Conservation (phyloP, 2,329 filamentous ascomycete species). For the Triangularia verruculosa region DNA sequence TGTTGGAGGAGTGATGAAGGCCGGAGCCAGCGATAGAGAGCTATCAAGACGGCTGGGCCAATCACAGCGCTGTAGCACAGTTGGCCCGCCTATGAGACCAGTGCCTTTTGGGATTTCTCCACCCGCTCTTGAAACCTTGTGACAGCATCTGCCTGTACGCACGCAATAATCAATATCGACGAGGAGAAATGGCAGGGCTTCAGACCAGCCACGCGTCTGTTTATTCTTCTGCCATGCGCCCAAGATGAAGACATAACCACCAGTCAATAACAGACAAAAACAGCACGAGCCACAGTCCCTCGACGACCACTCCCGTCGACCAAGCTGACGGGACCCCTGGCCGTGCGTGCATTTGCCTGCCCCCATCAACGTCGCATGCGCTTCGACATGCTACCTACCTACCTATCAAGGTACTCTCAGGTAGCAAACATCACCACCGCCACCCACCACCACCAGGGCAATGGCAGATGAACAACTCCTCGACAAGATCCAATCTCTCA, state of each 20-base stretch:
- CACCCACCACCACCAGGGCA: conserved; percentile 21
- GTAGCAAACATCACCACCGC: not conserved
- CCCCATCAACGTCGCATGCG: not conserved
- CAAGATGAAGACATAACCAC: not conserved
- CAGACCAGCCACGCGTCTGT: not conserved
- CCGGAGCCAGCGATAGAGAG: conserved; percentile 1
- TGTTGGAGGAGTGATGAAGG: conserved; percentile 23
- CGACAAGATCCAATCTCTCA: conserved; percentile 71
- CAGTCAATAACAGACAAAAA: not conserved
- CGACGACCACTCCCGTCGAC: not conserved
- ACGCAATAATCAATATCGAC: not conserved
- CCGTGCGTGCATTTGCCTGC: not conserved
- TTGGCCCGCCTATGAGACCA: conserved; percentile 18
- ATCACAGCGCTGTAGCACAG: conserved; percentile 12
- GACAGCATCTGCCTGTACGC: not conserved
- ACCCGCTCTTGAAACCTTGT: conserved; percentile 1
- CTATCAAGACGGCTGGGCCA: conserved; percentile 14
- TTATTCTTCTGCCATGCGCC: not conserved
- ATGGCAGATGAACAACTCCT: conserved; percentile 63
- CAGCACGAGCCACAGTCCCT: not conserved
- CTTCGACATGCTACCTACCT: not conserved
- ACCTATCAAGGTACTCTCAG: not conserved
- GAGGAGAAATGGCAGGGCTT: not conserved
- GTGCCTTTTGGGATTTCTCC: conserved; percentile 9
- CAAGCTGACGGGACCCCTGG: not conserved